Conservation (phyloP, 495 filamentous ascomycete species). For the Glutinoglossum americanum region DNA sequence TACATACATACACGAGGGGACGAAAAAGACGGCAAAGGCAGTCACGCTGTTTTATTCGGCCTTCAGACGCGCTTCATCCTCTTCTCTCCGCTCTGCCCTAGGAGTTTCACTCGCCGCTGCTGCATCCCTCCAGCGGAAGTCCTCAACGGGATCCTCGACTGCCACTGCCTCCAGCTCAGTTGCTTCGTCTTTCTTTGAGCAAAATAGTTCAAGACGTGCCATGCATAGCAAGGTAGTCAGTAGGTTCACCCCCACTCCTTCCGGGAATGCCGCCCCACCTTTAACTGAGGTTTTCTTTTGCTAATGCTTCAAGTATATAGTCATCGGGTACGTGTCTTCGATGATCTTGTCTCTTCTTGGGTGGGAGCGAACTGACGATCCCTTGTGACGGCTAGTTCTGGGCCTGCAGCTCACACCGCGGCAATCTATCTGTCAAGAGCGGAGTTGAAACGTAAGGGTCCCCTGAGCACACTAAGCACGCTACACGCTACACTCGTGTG, state of each 20-base stretch:
- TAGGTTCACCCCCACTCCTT: conserved; percentile 20
- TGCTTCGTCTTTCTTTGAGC: conserved; percentile 16
- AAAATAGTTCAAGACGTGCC: conserved; percentile 17
- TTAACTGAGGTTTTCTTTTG: neutral
- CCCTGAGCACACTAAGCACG: neutral
- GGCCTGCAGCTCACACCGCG: conserved; percentile 91
- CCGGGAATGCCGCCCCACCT: neutral
- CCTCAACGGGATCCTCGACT: conserved; percentile 8
- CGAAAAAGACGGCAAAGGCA: neutral
- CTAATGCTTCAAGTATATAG: conserved; percentile 4
- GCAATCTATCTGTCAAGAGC: conserved; percentile 90
- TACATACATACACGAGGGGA: too few species aligned
- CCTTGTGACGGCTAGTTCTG: conserved; percentile 32
- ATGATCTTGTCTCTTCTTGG: conserved; percentile 5
- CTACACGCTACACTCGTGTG: too few species aligned
- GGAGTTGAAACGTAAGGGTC: conserved; percentile 46
- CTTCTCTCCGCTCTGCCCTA: conserved; percentile 34
- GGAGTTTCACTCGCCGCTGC: conserved; percentile 38
- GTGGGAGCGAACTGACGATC: neutral
- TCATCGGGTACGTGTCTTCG: conserved; percentile 15
- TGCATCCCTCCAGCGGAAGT: conserved; percentile 37
- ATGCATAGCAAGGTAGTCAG: conserved; percentile 70
- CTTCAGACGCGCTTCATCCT: conserved; percentile 39
- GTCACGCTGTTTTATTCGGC: conserved; percentile 74
- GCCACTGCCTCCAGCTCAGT: conserved; percentile 11